phyloP scores from a whole-genome alignment of 1,284 basidiomycete genomes.

The Lignosus rhinocerotis region DNA sequence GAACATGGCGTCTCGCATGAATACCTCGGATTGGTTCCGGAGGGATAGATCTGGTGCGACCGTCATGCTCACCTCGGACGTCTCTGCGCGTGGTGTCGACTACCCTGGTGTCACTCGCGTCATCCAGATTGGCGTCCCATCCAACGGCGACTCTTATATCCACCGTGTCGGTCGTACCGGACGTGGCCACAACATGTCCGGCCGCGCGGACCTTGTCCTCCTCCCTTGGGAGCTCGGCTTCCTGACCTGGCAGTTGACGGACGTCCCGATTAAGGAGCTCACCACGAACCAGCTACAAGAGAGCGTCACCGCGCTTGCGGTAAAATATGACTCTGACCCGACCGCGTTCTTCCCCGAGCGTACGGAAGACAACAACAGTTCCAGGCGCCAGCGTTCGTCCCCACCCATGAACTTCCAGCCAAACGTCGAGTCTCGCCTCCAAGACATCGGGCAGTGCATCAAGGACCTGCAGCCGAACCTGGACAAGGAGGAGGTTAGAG shows the following conservation, averaged over 20 bases:
- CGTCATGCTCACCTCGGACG: constrained; percentile 86
- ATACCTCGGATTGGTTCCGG: constrained; percentile 71
- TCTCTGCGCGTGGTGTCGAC: constrained; percentile 90
- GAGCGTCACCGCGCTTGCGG: constrained; percentile 53
- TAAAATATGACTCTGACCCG: constrained; percentile 52
- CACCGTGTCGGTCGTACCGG: constrained; percentile 94
- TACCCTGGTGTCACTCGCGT: constrained; percentile 92
- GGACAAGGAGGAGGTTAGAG: constrained; percentile 57
- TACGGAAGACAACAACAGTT: neutral
- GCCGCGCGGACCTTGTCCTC: constrained; percentile 87
- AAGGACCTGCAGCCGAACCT: constrained; percentile 37
- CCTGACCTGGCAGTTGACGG: constrained; percentile 61
- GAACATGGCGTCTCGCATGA: constrained; percentile 64
- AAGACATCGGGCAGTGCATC: constrained; percentile 31
- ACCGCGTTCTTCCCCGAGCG: constrained; percentile 21
- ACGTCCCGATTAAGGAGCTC: constrained; percentile 73
- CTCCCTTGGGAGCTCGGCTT: constrained; percentile 84
- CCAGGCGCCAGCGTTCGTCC: neutral
- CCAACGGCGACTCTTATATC: constrained; percentile 76
- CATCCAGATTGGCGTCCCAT: constrained; percentile 88
- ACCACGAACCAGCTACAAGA: constrained; percentile 49
- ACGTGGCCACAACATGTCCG: constrained; percentile 65
- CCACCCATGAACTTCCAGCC: constrained; percentile 11
- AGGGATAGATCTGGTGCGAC: constrained; percentile 56
- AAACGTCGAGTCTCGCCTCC: constrained; percentile 15